Percentiles rank a stretch among this genome's conserved stretches.
Evolutionary conservation across 2,329 filamentous ascomycete genomes (phyloP).

Genomic region (Diplodia seriata): DNA sequence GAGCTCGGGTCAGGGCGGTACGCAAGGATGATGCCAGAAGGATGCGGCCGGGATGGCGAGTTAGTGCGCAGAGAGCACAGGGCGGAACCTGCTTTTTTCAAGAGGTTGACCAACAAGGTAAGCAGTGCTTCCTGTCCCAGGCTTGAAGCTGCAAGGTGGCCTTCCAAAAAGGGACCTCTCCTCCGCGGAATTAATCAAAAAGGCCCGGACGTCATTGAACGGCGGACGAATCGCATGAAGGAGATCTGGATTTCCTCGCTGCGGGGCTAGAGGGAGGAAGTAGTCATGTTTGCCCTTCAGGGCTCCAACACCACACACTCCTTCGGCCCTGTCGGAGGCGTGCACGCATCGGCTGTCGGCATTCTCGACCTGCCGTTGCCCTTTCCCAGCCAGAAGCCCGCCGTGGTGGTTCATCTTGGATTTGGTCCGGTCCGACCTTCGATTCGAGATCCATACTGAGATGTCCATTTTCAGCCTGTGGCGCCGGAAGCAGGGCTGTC

Average conservation of each 20-base stretch:
- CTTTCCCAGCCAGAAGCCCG: conserved; percentile 3
- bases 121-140: conserved; percentile 15
- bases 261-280: not conserved
- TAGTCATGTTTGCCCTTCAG: not conserved
- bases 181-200: conserved; percentile 30
- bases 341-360: not conserved
- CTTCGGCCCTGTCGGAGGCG: not conserved
- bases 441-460: not conserved
- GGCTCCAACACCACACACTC: not conserved
- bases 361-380: not conserved
- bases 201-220: not conserved
- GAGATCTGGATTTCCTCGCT: not conserved
- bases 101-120: conserved; percentile 17
- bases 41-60: not conserved
- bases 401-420: not conserved
- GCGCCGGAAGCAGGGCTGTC: not conserved
- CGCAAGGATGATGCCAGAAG: conserved; percentile 19
- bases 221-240: not conserved
- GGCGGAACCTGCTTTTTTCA: conserved; percentile 4
- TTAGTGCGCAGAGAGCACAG: conserved; percentile 4
- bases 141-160: conserved; percentile 3
- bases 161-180: conserved; percentile 5
- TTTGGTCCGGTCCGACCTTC: not conserved
- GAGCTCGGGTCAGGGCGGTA: not conserved
- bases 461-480: not conserved